Evolutionary conservation across 306 rosid species (phyloP).

Genomic region (Rosa rugosa): DNA sequence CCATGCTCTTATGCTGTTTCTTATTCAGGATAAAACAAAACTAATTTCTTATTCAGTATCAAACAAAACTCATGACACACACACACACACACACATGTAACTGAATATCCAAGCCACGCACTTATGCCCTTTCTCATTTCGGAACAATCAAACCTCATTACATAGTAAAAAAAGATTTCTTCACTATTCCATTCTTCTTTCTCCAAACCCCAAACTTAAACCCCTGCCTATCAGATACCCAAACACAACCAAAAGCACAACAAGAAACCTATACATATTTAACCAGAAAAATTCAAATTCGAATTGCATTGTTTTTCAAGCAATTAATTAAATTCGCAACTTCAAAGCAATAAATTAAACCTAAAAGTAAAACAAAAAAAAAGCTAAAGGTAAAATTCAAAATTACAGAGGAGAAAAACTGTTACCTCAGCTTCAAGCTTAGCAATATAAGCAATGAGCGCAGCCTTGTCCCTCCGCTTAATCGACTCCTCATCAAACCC

Average conservation of each 20-base stretch:
- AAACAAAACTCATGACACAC: not conserved
- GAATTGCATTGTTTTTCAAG: not conserved
- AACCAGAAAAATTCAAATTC: no score
- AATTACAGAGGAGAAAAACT: not conserved
- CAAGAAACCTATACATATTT: no score
- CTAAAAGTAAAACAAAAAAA: not conserved
- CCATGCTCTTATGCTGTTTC: conserved; percentile 1
- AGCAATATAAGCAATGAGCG: conserved; percentile 81
- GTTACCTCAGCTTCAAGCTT: conserved; percentile 90
- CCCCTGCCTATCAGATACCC: not conserved
- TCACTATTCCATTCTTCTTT: not conserved
- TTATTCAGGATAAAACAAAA: conserved; percentile 7
- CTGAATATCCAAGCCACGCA: not conserved
- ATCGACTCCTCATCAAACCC: conserved; percentile 91
- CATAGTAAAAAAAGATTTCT: not conserved
- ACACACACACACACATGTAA: not conserved
- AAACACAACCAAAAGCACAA: not conserved
- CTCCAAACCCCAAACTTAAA: not conserved
- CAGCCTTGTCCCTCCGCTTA: conserved; percentile 80
- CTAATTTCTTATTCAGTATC: not conserved
- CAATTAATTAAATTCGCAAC: not conserved
- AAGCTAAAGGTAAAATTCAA: not conserved
- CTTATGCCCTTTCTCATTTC: not conserved
- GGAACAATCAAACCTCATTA: not conserved
- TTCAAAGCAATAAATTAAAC: not conserved